Evolutionary conservation across 768 basidiomycete species (phyloP).

Genomic region (Tephrocybe sp.): DNA sequence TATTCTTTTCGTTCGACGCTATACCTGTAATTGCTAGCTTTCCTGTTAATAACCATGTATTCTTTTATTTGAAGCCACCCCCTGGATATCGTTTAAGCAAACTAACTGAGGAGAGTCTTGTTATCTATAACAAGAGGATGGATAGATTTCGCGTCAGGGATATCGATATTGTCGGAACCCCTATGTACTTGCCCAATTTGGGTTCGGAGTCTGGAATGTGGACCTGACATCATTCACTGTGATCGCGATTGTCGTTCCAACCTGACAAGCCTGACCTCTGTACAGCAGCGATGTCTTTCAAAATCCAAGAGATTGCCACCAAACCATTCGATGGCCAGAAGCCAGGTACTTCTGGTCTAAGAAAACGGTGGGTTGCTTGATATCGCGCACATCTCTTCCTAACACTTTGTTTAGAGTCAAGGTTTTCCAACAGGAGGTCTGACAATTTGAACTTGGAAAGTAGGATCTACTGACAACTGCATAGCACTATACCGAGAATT

Average conservation of each 20-base stretch:
- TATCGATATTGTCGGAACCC: not conserved
- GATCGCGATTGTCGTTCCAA: not conserved
- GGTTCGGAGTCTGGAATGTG: not conserved
- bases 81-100: no score
- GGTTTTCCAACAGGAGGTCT: slow-evolving; percentile 94
- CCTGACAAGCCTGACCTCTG: not conserved
- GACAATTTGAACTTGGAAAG: slow-evolving; percentile 20
- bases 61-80: no score
- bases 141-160: no score
- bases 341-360: slow-evolving; percentile 95
- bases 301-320: slow-evolving; percentile 68
- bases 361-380: slow-evolving; percentile 71
- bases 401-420: slow-evolving; percentile 68
- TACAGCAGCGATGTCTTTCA: slow-evolving; percentile 36
- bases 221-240: slow-evolving; percentile 14
- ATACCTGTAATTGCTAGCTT: no score
- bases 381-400: slow-evolving; percentile 6
- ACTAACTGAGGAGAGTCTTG: no score
- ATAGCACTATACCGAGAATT: slow-evolving; percentile 99
- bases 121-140: no score
- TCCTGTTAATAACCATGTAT: no score
- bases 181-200: not conserved
- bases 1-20: no score
- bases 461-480: slow-evolving; percentile 8
- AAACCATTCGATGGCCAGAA: slow-evolving; percentile 93